These are phyloP conservation scores for Kuraishia ogatae DNA, from an alignment of 805 yeast genomes.

Conservation along the genomic window DNA sequence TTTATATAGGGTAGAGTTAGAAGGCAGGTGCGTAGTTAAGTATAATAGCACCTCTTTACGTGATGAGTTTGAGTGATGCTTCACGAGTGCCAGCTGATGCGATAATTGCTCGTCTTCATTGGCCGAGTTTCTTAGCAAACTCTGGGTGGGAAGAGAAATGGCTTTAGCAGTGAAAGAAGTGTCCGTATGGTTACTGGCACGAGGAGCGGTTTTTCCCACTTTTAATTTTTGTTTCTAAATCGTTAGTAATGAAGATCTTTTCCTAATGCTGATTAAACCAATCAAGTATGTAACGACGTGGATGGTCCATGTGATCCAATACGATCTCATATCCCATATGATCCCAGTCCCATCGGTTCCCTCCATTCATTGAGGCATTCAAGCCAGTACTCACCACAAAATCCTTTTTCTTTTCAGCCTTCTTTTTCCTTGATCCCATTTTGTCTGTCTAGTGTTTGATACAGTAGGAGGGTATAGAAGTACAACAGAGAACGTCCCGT, in stretches of 20 bases:
- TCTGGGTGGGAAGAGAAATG: constrained; percentile 30
- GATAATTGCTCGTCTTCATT: constrained; percentile 36
- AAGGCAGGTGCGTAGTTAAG: constrained; percentile 43
- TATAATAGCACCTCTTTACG: constrained; percentile 61
- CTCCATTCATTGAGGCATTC: no score
- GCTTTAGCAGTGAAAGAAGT: constrained; percentile 74
- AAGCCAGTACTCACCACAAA: constrained; percentile 38
- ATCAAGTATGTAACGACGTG: no score
- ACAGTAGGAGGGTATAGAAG: neutral
- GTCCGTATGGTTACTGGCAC: constrained; percentile 71
- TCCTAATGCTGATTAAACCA: no score
- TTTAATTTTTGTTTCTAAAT: constrained; percentile 67
- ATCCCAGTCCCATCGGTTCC: neutral
- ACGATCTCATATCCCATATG: neutral
- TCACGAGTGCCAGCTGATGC: constrained; percentile 59
- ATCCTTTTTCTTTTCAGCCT: constrained; percentile 61
- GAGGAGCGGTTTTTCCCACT: constrained; percentile 77
- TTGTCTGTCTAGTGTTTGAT: neutral
- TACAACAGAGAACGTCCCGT: no score
- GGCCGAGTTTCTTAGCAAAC: constrained; percentile 7
- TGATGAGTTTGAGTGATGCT: constrained; percentile 64
- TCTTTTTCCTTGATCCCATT: constrained; percentile 49
- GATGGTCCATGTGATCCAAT: constrained; percentile 1
- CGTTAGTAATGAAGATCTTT: no score
- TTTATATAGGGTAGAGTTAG: constrained; percentile 44